Evolutionary conservation across 768 basidiomycete species (phyloP).

Genomic region (Polyporus arcularius): DNA sequence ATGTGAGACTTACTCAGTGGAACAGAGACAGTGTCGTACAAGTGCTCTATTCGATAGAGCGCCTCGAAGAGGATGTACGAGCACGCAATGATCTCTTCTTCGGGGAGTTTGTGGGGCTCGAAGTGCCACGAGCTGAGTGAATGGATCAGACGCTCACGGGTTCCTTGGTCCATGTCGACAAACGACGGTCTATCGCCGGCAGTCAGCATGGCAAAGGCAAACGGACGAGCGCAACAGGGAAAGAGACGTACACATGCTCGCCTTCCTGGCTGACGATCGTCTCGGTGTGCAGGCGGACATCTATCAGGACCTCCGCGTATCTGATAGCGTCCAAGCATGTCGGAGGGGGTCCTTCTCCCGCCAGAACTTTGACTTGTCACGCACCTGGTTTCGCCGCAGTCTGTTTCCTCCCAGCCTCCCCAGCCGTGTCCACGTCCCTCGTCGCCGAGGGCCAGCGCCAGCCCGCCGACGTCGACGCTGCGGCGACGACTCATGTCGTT

Average conservation of each 20-base stretch:
- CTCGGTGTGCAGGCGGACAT: conserved; percentile 82
- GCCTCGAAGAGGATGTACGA: conserved; percentile 87
- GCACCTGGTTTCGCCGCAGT: conserved; percentile 51
- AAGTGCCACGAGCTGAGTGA: conserved; percentile 85
- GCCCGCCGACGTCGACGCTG: conserved; percentile 89
- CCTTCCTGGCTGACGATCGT: conserved; percentile 65
- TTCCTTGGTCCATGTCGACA: conserved; percentile 46
- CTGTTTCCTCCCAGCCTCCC: conserved; percentile 57
- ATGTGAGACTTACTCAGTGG: conserved; percentile 48
- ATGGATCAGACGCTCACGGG: conserved; percentile 63
- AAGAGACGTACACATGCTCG: conserved; percentile 41
- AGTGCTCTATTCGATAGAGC: conserved; percentile 76
- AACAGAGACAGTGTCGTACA: conserved; percentile 58
- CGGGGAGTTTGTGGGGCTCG: conserved; percentile 80
- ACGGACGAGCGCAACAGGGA: background rate
- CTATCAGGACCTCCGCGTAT: conserved; percentile 81
- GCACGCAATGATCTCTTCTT: conserved; percentile 81
- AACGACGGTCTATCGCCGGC: conserved; percentile 19
- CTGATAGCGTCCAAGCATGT: conserved; percentile 27
- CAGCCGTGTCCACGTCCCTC: conserved; percentile 69
- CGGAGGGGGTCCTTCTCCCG: background rate
- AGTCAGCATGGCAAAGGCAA: background rate
- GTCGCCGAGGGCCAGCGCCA: conserved; percentile 74
- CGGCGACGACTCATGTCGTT: conserved; percentile 45
- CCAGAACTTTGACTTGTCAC: conserved; percentile 26